A percentile compares a stretch with the other conserved stretches of the same genome.
phyloP scores from a whole-genome alignment of 2,329 filamentous ascomycete genomes.

The Colletotrichum musae region DNA sequence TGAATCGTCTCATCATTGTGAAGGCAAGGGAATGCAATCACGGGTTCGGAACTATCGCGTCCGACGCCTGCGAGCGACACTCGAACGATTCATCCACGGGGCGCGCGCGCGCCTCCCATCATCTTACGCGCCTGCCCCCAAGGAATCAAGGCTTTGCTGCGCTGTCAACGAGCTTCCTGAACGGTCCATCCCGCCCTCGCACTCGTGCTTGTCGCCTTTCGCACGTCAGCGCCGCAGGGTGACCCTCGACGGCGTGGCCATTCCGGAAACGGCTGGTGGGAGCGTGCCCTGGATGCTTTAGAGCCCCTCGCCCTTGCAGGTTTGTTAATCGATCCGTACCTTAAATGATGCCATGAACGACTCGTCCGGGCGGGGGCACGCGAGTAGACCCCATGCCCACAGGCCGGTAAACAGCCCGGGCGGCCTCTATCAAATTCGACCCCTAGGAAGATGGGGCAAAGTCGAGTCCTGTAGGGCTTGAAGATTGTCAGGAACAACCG shows the following conservation, averaged over 20 bases:
- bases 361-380: constrained; percentile 1
- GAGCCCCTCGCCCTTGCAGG: not conserved
- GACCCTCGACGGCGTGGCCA: not conserved
- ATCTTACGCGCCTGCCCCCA: not conserved
- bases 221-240: constrained; percentile 8
- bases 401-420: not conserved
- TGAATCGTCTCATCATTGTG: not conserved
- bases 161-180: constrained; percentile 21
- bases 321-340: not conserved
- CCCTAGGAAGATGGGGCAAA: too few relatives aligned
- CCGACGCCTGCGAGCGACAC: not conserved
- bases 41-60: not conserved
- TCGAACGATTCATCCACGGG: too few relatives aligned
- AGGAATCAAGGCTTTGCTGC: not conserved
- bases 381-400: too few relatives aligned
- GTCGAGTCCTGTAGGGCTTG: too few relatives aligned
- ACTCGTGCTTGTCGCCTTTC: not conserved
- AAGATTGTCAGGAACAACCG: too few relatives aligned
- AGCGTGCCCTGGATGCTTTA: too few relatives aligned
- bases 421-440: too few relatives aligned
- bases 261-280: constrained; percentile 10
- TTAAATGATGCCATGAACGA: constrained; percentile 14
- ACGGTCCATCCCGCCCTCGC: constrained; percentile 5
- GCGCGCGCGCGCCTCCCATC: too few relatives aligned
- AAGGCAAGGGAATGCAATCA: not conserved